Evolutionary conservation across 345 rosid genomes (phyloP).

Genomic region (Nasturtium officinale): DNA sequence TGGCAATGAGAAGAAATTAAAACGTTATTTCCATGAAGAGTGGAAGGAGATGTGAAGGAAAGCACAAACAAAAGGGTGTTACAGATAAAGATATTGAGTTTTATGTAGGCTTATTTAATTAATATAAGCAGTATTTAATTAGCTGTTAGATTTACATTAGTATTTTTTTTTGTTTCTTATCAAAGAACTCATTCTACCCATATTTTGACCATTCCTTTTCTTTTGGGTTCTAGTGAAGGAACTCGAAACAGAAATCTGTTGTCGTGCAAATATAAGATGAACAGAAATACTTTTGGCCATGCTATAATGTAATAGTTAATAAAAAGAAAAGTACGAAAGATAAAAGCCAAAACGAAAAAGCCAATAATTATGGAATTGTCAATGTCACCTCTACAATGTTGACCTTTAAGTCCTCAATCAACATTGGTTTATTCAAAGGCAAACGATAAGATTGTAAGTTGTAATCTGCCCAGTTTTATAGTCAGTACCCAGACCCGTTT

Average conservation of each 20-base stretch:
- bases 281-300: not conserved
- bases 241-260: not conserved
- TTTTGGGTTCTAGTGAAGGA: not conserved
- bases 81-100: conserved; percentile 9
- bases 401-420: not conserved
- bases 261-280: not conserved
- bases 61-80: conserved; percentile 10
- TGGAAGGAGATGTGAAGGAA: not conserved
- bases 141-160: not conserved
- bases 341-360: not conserved
- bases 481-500: not conserved
- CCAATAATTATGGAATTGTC: conserved; percentile 34
- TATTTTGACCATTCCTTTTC: not conserved
- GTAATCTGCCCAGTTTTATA: not conserved
- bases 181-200: not conserved
- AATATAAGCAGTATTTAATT: not conserved
- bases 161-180: not conserved
- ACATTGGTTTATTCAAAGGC: not conserved
- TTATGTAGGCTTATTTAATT: not conserved
- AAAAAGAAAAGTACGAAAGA: not conserved
- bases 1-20: conserved; percentile 18
- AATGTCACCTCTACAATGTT: conserved; percentile 13
- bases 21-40: not conserved
- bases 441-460: not conserved
- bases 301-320: not conserved